Evolutionary conservation across 2,329 filamentous ascomycete genomes (phyloP).

Genomic region (Rachicladosporium sp.): DNA sequence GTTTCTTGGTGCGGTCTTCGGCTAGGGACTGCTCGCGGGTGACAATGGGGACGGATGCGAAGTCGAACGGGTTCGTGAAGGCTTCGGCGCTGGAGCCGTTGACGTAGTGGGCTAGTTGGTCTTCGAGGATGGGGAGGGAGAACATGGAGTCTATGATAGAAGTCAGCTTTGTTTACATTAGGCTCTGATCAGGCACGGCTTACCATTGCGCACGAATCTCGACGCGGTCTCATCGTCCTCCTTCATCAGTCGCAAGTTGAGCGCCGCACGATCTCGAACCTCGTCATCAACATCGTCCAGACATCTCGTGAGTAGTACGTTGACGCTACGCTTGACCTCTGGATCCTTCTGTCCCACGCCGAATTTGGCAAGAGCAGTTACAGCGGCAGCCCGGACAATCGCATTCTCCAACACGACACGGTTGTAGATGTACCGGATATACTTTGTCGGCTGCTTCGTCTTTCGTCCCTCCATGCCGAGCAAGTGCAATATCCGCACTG

Average conservation of each 20-base stretch:
- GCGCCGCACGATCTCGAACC: constrained; percentile 84
- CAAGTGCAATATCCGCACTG: constrained; percentile 86
- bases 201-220: constrained; percentile 89
- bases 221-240: constrained; percentile 69
- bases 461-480: constrained; percentile 91
- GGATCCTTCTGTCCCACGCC: constrained; percentile 92
- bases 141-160: constrained; percentile 69
- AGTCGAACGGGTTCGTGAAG: constrained; percentile 78
- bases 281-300: constrained; percentile 96
- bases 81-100: constrained; percentile 79
- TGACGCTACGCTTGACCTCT: constrained; percentile 91
- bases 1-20: constrained; percentile 93
- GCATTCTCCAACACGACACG: constrained; percentile 94
- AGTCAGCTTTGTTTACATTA: too few relatives aligned
- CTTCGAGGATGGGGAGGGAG: constrained; percentile 86
- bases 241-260: constrained; percentile 84
- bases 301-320: constrained; percentile 82
- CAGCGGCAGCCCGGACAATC: constrained; percentile 85
- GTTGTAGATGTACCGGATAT: constrained; percentile 99
- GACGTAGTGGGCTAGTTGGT: constrained; percentile 95
- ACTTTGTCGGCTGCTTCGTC: constrained; percentile 92
- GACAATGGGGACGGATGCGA: constrained; percentile 81
- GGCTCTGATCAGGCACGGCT: too few relatives aligned
- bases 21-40: constrained; percentile 92
- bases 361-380: constrained; percentile 92